A percentile compares a stretch with the other conserved stretches of the same genome.
These are phyloP conservation scores for Globisporangium camurandrum DNA, from an alignment of 352 stramenopile species.

Conservation along the genomic window DNA sequence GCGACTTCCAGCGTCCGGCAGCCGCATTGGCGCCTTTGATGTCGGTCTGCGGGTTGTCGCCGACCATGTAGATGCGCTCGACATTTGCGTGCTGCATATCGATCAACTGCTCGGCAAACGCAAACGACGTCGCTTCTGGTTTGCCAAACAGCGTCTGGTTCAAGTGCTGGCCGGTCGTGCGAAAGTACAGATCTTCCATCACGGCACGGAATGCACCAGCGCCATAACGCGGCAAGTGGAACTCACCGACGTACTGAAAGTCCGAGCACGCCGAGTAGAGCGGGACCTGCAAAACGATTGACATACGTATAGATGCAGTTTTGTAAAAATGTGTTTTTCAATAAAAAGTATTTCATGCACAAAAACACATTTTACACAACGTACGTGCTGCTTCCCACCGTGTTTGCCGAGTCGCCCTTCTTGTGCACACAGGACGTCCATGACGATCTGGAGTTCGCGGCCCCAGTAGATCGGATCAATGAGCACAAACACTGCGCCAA, in stretches of 20 bases:
- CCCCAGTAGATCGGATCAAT: conserved; percentile 58
- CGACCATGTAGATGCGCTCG: conserved; percentile 81
- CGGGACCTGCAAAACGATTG: conserved; percentile 21
- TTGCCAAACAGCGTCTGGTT: conserved; percentile 75
- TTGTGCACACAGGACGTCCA: conserved; percentile 43
- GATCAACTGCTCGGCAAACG: conserved; percentile 71
- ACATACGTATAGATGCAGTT: too few species aligned
- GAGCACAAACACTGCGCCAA: conserved; percentile 45
- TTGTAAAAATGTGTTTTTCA: too few species aligned
- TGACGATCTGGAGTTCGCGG: conserved; percentile 49
- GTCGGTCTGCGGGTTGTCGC: conserved; percentile 78
- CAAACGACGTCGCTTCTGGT: conserved; percentile 65
- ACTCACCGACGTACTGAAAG: conserved; percentile 85
- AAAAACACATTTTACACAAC: too few species aligned
- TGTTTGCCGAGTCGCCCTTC: conserved; percentile 26
- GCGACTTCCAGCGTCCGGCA: conserved; percentile 74
- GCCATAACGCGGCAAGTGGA: conserved; percentile 74
- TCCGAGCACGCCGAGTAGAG: conserved; percentile 84
- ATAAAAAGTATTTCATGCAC: too few species aligned
- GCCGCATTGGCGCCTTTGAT: conserved; percentile 73
- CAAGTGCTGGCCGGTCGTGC: conserved; percentile 71
- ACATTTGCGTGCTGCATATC: conserved; percentile 58
- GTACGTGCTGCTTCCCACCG: conserved; percentile 22
- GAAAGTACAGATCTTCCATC: conserved; percentile 63
- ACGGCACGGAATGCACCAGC: conserved; percentile 75